Conservation (phyloP, 805 yeast genomes). For the Kodamaea hsintzibuensis region DNA sequence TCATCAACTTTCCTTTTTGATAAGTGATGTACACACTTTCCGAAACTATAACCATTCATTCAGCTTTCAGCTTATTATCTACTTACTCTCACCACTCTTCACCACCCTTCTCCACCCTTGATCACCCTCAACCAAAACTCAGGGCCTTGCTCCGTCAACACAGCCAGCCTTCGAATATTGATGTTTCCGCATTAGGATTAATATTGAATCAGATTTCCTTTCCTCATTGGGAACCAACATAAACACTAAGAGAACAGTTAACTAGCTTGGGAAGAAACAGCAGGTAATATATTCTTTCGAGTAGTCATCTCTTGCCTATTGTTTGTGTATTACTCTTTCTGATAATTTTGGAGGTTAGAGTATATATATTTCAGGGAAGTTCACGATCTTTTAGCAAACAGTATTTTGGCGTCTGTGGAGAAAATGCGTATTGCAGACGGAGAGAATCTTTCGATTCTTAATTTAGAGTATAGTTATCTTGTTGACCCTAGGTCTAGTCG, state of each 20-base stretch:
- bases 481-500: slow-evolving; percentile 17
- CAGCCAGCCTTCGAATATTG: background rate
- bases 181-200: background rate
- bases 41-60: too few relatives aligned
- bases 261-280: background rate
- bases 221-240: background rate
- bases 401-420: background rate
- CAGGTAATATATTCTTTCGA: background rate
- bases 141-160: background rate
- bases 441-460: slow-evolving; percentile 17
- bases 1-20: background rate
- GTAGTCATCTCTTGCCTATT: background rate
- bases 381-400: background rate
- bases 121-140: too few relatives aligned
- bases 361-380: background rate
- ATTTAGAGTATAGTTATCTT: slow-evolving; percentile 30
- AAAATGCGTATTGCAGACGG: background rate
- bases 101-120: too few relatives aligned
- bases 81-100: background rate
- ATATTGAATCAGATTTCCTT: background rate
- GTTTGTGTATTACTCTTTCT: background rate
- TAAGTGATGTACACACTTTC: too few relatives aligned
- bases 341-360: background rate
- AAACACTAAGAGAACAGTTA: background rate
- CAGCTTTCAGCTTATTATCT: too few relatives aligned